These are phyloP conservation scores for Podospora appendiculata DNA, from an alignment of 495 filamentous ascomycete species.

Conservation along the genomic window DNA sequence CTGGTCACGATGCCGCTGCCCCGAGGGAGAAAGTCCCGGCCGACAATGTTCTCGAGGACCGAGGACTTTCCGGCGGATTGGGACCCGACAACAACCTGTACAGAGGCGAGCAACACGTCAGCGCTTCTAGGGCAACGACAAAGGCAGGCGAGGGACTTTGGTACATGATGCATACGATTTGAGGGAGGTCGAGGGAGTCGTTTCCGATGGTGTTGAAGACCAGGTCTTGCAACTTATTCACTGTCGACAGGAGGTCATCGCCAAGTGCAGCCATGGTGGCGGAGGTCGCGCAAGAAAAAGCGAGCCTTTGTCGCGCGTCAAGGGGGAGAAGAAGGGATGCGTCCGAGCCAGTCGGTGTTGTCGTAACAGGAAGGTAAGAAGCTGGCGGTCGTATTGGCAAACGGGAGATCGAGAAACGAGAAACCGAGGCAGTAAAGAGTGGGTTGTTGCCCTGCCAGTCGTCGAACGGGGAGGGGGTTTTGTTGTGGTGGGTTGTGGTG, in stretches of 20 bases:
- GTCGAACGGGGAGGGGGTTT: not conserved
- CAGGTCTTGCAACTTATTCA: conserved; percentile 95
- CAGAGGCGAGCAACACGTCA: conserved; percentile 4
- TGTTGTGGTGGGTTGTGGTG: not conserved
- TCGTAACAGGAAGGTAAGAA: not conserved
- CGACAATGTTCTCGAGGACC: conserved; percentile 97
- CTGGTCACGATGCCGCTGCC: conserved; percentile 96
- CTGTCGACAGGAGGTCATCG: conserved; percentile 83
- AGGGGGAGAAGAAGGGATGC: not conserved
- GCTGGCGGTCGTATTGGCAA: conserved; percentile 2
- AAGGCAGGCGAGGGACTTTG: not conserved
- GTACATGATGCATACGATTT: conserved; percentile 68
- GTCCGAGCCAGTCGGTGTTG: not conserved
- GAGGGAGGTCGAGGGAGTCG: conserved; percentile 92
- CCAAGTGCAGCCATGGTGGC: conserved; percentile 58
- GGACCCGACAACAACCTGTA: conserved; percentile 93
- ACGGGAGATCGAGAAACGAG: too few relatives aligned
- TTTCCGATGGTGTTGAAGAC: conserved; percentile 99
- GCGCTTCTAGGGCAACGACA: not conserved
- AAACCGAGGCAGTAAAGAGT: not conserved
- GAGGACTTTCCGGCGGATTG: conserved; percentile 99
- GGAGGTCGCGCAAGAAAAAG: not conserved
- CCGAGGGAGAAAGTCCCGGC: conserved; percentile 91
- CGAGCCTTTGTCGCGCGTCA: not conserved
- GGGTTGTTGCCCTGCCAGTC: not conserved